Conservation (phyloP, 352 stramenopile species). For the Phytophthora europaea region DNA sequence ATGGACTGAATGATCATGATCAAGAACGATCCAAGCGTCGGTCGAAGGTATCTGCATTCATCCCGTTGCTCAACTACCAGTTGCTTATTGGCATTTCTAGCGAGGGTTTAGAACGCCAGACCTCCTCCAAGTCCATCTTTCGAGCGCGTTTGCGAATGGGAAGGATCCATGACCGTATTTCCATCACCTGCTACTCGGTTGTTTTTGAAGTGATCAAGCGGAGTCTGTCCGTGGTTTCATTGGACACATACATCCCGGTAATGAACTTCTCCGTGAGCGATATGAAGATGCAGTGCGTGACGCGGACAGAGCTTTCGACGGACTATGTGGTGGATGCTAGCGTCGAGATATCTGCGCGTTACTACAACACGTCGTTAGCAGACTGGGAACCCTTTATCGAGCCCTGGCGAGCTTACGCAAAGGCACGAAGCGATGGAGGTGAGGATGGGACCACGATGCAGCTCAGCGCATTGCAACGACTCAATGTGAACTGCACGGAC, state of each 20-base stretch:
- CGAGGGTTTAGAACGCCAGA: conserved; percentile 52
- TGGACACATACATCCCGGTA: conserved; percentile 92
- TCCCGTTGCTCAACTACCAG: conserved; percentile 82
- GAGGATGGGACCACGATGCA: conserved; percentile 73
- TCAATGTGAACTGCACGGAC: conserved; percentile 91
- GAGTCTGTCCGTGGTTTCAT: conserved; percentile 86
- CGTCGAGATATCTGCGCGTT: conserved; percentile 83
- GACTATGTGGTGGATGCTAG: conserved; percentile 82
- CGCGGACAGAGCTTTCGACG: conserved; percentile 70
- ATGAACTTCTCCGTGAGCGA: conserved; percentile 91
- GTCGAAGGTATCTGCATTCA: conserved; percentile 60
- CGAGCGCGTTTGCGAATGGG: conserved; percentile 73
- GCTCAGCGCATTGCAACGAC: conserved; percentile 83
- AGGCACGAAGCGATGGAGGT: conserved; percentile 63
- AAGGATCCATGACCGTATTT: conserved; percentile 78
- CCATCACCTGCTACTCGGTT: conserved; percentile 75
- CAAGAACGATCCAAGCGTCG: conserved; percentile 46
- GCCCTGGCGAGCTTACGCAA: conserved; percentile 83
- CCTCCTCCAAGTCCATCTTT: conserved; percentile 63
- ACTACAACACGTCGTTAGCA: conserved; percentile 90
- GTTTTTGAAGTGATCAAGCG: conserved; percentile 93
- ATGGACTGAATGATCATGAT: conserved; percentile 36
- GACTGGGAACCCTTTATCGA: conserved; percentile 92
- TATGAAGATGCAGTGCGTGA: conserved; percentile 82
- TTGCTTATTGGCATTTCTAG: conserved; percentile 65